These are phyloP conservation scores for Penicillium ucsense DNA, from an alignment of 495 filamentous ascomycete species.

Conservation along the genomic window DNA sequence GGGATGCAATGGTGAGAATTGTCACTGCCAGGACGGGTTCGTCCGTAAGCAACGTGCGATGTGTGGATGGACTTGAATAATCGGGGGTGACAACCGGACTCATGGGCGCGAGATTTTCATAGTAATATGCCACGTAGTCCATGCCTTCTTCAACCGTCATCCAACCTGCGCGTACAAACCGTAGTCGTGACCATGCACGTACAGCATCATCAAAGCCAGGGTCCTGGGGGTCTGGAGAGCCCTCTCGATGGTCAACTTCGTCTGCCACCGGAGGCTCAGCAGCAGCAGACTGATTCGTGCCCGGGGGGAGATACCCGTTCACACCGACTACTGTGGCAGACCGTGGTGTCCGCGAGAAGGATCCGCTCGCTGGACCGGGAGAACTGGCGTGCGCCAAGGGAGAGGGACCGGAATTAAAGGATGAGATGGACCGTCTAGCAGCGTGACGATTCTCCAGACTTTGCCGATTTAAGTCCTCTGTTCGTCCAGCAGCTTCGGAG, in stretches of 20 bases:
- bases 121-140: conserved; percentile 90
- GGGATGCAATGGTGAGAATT: conserved; percentile 79
- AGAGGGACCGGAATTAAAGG: conserved; percentile 34
- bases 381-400: conserved; percentile 32
- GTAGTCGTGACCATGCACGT: conserved; percentile 77
- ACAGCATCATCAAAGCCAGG: conserved; percentile 51
- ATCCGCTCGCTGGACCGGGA: conserved; percentile 27
- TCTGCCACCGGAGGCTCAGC: conserved; percentile 24
- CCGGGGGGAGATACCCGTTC: conserved; percentile 18
- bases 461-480: conserved; percentile 38
- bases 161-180: conserved; percentile 93
- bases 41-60: conserved; percentile 68
- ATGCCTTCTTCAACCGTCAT: conserved; percentile 89
- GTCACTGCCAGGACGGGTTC: conserved; percentile 89
- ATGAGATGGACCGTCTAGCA: conserved; percentile 32
- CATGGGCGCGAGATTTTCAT: conserved; percentile 76
- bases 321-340: conserved; percentile 21
- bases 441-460: conserved; percentile 30
- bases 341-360: conserved; percentile 26
- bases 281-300: conserved; percentile 12
- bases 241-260: conserved; percentile 17
- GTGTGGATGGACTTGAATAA: conserved; percentile 62
- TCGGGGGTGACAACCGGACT: conserved; percentile 86
- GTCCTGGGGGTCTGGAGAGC: conserved; percentile 18
- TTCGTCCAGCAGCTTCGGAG: conserved; percentile 48